Evolutionary conservation across 106 monocot species (phyloP).

Genomic region (Chionographis japonica): DNA sequence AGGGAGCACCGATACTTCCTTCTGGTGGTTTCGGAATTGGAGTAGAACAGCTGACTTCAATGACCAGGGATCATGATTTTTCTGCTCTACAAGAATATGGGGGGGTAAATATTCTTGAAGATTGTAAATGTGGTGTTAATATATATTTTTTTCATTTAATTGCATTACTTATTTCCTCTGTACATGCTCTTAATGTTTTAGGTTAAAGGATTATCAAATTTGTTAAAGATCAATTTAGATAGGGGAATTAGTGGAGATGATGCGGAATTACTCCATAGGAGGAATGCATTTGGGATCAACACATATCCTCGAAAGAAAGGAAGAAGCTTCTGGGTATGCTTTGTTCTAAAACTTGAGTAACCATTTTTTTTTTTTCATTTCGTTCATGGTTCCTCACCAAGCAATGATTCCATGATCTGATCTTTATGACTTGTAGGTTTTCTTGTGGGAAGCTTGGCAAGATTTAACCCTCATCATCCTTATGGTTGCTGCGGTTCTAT

Average conservation of each 20-base stretch:
- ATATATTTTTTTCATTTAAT: not conserved
- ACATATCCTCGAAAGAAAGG: constrained; percentile 92
- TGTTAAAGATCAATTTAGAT: constrained; percentile 61
- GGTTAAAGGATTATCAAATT: constrained; percentile 53
- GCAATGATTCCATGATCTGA: no score
- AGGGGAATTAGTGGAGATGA: constrained; percentile 74
- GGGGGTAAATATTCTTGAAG: constrained; percentile 42
- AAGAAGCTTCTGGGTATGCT: constrained; percentile 74
- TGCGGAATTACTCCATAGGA: constrained; percentile 51
- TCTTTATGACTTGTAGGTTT: constrained; percentile 33
- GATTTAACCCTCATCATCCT: constrained; percentile 84
- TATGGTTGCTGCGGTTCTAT: constrained; percentile 80
- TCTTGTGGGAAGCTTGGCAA: constrained; percentile 90
- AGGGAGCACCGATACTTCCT: constrained; percentile 14
- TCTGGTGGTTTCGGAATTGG: constrained; percentile 62
- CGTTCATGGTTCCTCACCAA: no score
- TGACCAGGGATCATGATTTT: constrained; percentile 81
- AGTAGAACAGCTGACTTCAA: constrained; percentile 59
- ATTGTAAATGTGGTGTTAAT: not conserved
- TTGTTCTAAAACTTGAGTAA: not conserved
- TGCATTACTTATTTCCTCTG: not conserved
- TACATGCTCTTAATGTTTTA: constrained; percentile 8
- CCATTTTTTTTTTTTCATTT: no score
- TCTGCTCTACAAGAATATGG: constrained; percentile 65
- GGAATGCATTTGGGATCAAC: constrained; percentile 73